A percentile compares a stretch with the other conserved stretches of the same genome.
These are phyloP conservation scores for Juglanconis oblonga DNA, from an alignment of 2,329 filamentous ascomycete species.

Conservation along the genomic window DNA sequence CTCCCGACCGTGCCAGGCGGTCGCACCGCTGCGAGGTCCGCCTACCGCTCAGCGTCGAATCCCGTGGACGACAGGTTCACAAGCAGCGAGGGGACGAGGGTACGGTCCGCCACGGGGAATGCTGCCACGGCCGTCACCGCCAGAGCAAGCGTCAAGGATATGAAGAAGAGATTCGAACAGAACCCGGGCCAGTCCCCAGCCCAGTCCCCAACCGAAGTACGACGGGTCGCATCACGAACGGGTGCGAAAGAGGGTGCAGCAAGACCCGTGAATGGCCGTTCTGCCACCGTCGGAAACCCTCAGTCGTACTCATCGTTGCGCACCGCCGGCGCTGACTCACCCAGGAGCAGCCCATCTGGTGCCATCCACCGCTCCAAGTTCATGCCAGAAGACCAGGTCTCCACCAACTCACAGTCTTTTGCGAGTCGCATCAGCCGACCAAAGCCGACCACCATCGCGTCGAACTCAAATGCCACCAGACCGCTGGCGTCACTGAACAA, in stretches of 20 bases:
- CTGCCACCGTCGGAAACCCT: constrained; percentile 30
- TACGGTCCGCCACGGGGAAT: constrained; percentile 32
- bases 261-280: constrained; percentile 30
- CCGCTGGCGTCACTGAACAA: constrained; percentile 30
- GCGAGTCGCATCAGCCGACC: constrained; percentile 58
- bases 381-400: constrained; percentile 48
- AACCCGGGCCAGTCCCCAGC: constrained; percentile 32
- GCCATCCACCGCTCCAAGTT: constrained; percentile 45
- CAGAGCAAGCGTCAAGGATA: constrained; percentile 74
- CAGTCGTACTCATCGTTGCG: constrained; percentile 41
- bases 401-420: constrained; percentile 56
- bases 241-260: constrained; percentile 32
- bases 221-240: constrained; percentile 30
- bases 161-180: constrained; percentile 76
- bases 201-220: too few species aligned
- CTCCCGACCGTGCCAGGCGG: constrained; percentile 37
- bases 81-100: constrained; percentile 27
- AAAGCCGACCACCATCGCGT: constrained; percentile 33
- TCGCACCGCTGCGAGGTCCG: constrained; percentile 39
- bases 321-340: constrained; percentile 29
- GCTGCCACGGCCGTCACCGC: constrained; percentile 24
- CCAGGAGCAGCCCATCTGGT: constrained; percentile 28
- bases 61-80: constrained; percentile 46
- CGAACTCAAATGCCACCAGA: constrained; percentile 38
- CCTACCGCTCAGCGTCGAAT: constrained; percentile 54